A percentile compares a stretch with the other conserved stretches of the same genome.
Evolutionary conservation across 2,329 filamentous ascomycete species (phyloP).

Genomic region (Aureobasidium sp.): DNA sequence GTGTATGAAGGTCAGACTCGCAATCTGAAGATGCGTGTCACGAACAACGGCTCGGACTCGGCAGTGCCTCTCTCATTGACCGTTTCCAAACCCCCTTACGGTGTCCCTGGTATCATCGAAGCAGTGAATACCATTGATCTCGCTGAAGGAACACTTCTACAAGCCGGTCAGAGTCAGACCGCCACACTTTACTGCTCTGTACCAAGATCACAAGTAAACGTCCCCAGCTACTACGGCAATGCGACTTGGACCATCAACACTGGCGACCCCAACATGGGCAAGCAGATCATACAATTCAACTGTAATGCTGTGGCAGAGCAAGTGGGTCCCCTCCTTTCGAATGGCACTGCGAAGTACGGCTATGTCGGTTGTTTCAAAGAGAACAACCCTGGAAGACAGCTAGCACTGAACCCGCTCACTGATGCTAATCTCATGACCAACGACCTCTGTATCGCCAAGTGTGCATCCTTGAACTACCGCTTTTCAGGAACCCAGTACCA

Average conservation of each 20-base stretch:
- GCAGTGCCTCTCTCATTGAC: conserved; percentile 61
- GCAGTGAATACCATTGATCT: conserved; percentile 64
- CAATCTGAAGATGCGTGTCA: conserved; percentile 58
- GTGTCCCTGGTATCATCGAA: conserved; percentile 58
- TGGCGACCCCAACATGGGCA: neutral
- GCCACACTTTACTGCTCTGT: conserved; percentile 62
- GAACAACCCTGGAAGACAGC: neutral
- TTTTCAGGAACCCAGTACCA: neutral
- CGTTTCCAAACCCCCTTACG: conserved; percentile 68
- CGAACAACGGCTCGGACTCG: conserved; percentile 55
- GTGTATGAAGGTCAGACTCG: conserved; percentile 58
- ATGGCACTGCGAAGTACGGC: neutral
- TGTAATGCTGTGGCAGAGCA: neutral
- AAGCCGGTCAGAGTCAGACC: conserved; percentile 55
- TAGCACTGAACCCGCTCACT: neutral
- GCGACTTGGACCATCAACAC: conserved; percentile 32
- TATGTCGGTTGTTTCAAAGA: neutral
- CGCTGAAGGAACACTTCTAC: conserved; percentile 60
- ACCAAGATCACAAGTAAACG: conserved; percentile 61
- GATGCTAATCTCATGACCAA: neutral
- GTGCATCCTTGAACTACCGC: neutral
- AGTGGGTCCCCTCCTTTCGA: neutral
- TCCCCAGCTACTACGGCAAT: conserved; percentile 53
- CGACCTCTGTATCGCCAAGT: neutral
- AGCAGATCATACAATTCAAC: neutral